Conservation (phyloP, 495 filamentous ascomycete genomes). For the Massariosphaeria phaeospora region DNA sequence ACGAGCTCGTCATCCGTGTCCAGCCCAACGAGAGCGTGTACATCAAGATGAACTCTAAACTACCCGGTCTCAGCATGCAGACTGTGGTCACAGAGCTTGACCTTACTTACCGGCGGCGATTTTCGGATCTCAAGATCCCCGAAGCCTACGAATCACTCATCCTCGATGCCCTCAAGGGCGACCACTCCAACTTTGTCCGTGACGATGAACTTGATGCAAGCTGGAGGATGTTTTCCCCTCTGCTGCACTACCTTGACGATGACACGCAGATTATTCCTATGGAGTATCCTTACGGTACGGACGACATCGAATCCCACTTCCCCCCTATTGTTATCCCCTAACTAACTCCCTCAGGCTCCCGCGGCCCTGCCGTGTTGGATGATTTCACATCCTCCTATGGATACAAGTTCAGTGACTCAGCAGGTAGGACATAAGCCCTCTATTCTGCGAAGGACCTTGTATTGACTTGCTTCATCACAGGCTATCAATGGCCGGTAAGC, state of each 20-base stretch:
- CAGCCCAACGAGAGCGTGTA: constrained; percentile 99
- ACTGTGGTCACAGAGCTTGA: constrained; percentile 98
- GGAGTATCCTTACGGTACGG: constrained; percentile 98
- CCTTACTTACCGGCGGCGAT: constrained; percentile 94
- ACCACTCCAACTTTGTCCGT: constrained; percentile 99
- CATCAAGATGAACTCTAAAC: constrained; percentile 99
- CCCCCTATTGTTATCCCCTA: constrained; percentile 6
- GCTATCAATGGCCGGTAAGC: constrained; percentile 32
- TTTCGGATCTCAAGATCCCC: constrained; percentile 98
- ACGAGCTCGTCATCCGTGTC: constrained; percentile 98
- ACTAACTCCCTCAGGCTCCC: constrained; percentile 62
- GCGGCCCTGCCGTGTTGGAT: constrained; percentile 91
- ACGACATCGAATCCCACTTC: background rate
- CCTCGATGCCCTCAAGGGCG: constrained; percentile 94
- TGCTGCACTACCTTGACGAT: constrained; percentile 95
- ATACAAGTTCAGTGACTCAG: constrained; percentile 97
- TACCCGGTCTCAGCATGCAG: constrained; percentile 98
- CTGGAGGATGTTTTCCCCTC: constrained; percentile 97
- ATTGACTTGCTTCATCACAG: constrained; percentile 13
- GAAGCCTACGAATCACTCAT: constrained; percentile 99
- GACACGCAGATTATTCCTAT: constrained; percentile 99
- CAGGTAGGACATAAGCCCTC: constrained; percentile 47
- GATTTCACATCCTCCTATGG: constrained; percentile 98
- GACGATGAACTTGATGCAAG: constrained; percentile 97
- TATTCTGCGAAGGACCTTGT: background rate